Evolutionary conservation across 176 grass and related monocot genomes (phyloP).

Genomic region (Carex pumila): DNA sequence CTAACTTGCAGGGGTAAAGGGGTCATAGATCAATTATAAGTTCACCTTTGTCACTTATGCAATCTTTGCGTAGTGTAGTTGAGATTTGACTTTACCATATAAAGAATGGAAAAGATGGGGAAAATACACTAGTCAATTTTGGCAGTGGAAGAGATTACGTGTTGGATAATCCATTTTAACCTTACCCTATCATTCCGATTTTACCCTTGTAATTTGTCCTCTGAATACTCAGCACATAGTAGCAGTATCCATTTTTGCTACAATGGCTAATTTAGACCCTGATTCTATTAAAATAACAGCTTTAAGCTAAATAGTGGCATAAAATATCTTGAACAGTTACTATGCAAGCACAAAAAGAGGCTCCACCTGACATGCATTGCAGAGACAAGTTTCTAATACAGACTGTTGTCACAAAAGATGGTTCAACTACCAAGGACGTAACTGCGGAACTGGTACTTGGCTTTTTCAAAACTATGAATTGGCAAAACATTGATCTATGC

Average conservation of each 20-base stretch:
- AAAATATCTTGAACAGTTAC: slow-evolving; percentile 42
- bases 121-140: not conserved
- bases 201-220: not conserved
- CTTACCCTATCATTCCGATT: not conserved
- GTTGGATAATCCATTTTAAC: not conserved
- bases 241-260: not conserved
- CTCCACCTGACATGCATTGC: slow-evolving; percentile 71
- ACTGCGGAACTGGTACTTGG: slow-evolving; percentile 48
- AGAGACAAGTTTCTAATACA: slow-evolving; percentile 97
- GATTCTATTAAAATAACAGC: slow-evolving; percentile 1
- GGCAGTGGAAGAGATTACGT: not conserved
- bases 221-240: not conserved
- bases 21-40: not conserved
- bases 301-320: not conserved
- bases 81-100: not conserved
- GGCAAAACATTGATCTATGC: not conserved
- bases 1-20: not conserved
- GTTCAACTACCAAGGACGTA: slow-evolving; percentile 60
- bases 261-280: not conserved
- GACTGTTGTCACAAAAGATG: slow-evolving; percentile 60
- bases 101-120: not conserved
- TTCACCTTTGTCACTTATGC: not conserved
- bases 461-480: not conserved
- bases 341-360: slow-evolving; percentile 89
- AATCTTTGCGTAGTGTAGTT: not conserved